A percentile compares a stretch with the other conserved stretches of the same genome.
Conservation (phyloP, 2,329 filamentous ascomycete genomes). For the Sporothrix curviconia region DNA sequence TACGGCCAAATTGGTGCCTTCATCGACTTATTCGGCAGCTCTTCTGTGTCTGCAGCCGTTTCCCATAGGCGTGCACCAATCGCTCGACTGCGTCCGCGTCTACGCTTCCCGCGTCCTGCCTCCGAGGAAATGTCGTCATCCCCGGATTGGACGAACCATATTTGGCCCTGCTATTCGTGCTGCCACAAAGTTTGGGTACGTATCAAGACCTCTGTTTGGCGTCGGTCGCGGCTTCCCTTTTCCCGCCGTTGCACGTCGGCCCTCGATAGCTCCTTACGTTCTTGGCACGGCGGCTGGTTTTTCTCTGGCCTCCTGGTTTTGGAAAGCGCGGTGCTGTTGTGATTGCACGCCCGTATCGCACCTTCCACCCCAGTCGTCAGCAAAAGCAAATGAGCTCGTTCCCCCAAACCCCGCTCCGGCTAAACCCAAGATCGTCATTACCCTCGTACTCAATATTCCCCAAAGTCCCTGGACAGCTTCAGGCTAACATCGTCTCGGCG, state of each 20-base stretch:
- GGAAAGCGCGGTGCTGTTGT: background rate
- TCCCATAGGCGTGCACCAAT: too few relatives aligned
- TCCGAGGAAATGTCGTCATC: conserved; percentile 15
- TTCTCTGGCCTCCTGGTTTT: background rate
- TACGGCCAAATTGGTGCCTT: too few relatives aligned
- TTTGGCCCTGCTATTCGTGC: conserved; percentile 29
- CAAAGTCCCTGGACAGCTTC: too few relatives aligned
- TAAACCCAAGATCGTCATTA: too few relatives aligned
- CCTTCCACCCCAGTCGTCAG: background rate
- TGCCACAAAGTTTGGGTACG: conserved; percentile 28
- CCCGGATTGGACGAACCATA: conserved; percentile 10
- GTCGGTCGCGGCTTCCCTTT: background rate
- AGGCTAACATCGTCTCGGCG: background rate
- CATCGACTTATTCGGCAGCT: too few relatives aligned
- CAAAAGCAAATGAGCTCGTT: background rate
- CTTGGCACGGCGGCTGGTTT: background rate
- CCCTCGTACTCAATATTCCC: too few relatives aligned
- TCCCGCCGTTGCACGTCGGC: too few relatives aligned
- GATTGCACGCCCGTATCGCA: background rate
- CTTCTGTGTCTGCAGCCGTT: too few relatives aligned
- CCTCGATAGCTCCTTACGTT: too few relatives aligned
- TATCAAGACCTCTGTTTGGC: background rate
- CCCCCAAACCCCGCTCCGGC: too few relatives aligned
- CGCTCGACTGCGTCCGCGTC: too few relatives aligned
- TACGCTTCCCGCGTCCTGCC: too few relatives aligned